Percentiles rank a stretch among this genome's conserved stretches.
phyloP scores from a whole-genome alignment of 1,139 yeast species.

The Candida mesenterica region DNA sequence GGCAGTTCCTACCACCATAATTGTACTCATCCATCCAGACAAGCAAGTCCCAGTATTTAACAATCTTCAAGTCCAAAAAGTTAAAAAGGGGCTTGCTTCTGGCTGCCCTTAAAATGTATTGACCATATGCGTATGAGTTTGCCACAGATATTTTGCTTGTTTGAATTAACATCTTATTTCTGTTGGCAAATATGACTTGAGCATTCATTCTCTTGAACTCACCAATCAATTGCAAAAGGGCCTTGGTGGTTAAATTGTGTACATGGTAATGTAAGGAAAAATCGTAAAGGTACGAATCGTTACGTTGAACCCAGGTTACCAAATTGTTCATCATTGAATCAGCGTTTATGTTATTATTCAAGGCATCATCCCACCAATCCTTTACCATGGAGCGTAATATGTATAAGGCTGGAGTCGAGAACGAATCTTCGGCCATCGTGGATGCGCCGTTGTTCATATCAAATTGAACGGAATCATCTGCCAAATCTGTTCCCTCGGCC shows the following conservation, averaged over 20 bases:
- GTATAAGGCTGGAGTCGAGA: conserved; percentile 71
- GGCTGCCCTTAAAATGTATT: conserved; percentile 75
- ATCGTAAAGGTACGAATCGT: conserved; percentile 72
- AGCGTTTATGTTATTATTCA: conserved; percentile 65
- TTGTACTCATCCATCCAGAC: conserved; percentile 95
- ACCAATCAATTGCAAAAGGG: conserved; percentile 74
- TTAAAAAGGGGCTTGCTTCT: conserved; percentile 80
- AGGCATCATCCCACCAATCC: conserved; percentile 94
- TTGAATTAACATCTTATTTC: conserved; percentile 69
- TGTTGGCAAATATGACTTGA: conserved; percentile 73
- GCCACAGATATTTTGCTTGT: conserved; percentile 80
- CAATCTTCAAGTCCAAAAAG: conserved; percentile 72
- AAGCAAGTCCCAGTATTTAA: conserved; percentile 84
- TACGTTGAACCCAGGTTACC: conserved; percentile 83
- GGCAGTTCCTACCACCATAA: conserved; percentile 79
- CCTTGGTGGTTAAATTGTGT: conserved; percentile 81
- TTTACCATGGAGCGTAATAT: conserved; percentile 75
- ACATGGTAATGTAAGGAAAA: conserved; percentile 81
- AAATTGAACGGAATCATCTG: conserved; percentile 48
- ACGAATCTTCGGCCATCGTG: conserved; percentile 70
- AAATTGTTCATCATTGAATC: conserved; percentile 83
- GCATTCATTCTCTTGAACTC: conserved; percentile 82
- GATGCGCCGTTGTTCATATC: conserved; percentile 48
- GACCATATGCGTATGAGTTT: conserved; percentile 91
- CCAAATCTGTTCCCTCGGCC: conserved; percentile 84